Evolutionary conservation across 2,329 filamentous ascomycete species (phyloP), one percentile per base, ranked within the genome.

Genomic region (Aspergillus latus): DNA sequence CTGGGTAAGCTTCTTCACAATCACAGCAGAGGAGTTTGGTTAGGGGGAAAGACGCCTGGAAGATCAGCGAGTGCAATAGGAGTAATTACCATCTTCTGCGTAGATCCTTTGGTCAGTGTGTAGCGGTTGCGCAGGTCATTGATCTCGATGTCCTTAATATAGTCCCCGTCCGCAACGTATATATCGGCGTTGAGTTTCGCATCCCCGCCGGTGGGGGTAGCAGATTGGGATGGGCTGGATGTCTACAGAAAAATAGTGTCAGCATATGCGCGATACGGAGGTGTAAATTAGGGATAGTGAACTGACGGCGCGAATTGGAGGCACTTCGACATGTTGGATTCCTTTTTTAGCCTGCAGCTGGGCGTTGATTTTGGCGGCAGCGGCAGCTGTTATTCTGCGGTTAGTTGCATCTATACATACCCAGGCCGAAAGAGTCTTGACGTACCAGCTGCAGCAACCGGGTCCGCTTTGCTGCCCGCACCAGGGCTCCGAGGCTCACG

Each of bases 31-130:
- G 66, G 63, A 72, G 34, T 37, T 5, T 13, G 11, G 69, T 66
- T 71, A 54, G 21, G 67, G 70, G 69, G 67, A 69, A 68, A 73
- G 68, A 68, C 72, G 76, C 75, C 78, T 79, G 75, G 73, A 73
- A 74, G 66, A 89, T 89, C 86, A 89, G 87, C 84, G 83, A 80
- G 78, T 75, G 80, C 80, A 80, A 84, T 78, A 82, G 83, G 84
- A 84, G 77, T 88, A 92, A 88, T 96, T 97, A 99, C 94, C 93
- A 94, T 96, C 85, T 96, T 96, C 82, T 97, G 94, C 64, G 92
- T 96, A 68, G 91, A 89, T 70, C 92, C 92, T 81, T 97, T 97
- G 63, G 93, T 99, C 79, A 99, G 83, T 74, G 92, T 88, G 76
- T 99, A 99, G 67, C 93, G 90, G 74, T 97, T 99, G 63, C 93